phyloP scores from a whole-genome alignment of 768 basidiomycete genomes.

The Hysterangium stoloniferum region DNA sequence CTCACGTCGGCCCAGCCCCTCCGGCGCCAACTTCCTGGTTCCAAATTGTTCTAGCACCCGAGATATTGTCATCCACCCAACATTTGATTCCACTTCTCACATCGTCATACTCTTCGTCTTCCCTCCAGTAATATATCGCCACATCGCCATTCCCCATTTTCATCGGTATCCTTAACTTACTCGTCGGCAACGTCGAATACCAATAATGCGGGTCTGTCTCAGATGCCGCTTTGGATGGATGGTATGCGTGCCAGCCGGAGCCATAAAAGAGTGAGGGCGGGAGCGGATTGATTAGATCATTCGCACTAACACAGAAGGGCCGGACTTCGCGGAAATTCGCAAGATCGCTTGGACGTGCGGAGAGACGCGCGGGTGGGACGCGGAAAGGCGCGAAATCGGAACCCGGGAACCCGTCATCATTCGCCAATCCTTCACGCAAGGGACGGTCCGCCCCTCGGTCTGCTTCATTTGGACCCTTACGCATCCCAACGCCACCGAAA shows the following conservation, averaged over 20 bases:
- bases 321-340: conserved; percentile 70
- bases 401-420: conserved; percentile 8
- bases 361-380: conserved; percentile 70
- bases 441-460: conserved; percentile 12
- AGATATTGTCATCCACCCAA: conserved; percentile 96
- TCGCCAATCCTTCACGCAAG: conserved; percentile 5
- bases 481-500: conserved; percentile 78
- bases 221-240: conserved; percentile 43
- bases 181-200: conserved; percentile 81
- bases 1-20: conserved; percentile 61
- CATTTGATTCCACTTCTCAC: conserved; percentile 72
- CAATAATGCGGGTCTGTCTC: conserved; percentile 69
- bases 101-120: conserved; percentile 40
- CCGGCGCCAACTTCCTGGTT: conserved; percentile 64
- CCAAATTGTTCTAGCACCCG: conserved; percentile 66
- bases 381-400: conserved; percentile 31
- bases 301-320: conserved; percentile 93
- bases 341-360: conserved; percentile 37
- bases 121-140: conserved; percentile 82
- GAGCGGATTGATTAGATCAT: conserved; percentile 94
- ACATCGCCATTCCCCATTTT: conserved; percentile 85
- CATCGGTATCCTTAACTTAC: conserved; percentile 75
- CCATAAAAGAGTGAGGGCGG: conserved; percentile 93
- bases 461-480: conserved; percentile 55
- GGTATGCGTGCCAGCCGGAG: conserved; percentile 79